Evolutionary conservation across 2,329 filamentous ascomycete genomes (phyloP).

Genomic region (Fusarium stilboides): DNA sequence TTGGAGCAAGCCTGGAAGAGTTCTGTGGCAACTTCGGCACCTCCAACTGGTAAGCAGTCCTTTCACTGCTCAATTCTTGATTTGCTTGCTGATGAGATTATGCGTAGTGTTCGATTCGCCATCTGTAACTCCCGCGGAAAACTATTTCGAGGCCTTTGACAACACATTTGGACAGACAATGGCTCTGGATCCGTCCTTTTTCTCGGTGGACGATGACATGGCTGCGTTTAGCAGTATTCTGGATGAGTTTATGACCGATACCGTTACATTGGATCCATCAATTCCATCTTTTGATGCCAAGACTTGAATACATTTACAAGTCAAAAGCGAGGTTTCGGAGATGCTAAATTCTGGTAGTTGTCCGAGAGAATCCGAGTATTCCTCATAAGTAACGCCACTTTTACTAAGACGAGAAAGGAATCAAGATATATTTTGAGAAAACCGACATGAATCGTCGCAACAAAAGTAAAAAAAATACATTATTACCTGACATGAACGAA

Average conservation of each 20-base stretch:
- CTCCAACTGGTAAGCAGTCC: neutral
- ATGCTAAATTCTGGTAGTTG: neutral
- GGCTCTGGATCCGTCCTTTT: slow-evolving; percentile 29
- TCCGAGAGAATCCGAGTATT: neutral
- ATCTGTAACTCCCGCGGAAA: neutral
- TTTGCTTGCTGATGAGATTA: slow-evolving; percentile 2
- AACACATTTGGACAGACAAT: slow-evolving; percentile 29
- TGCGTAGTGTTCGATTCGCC: neutral
- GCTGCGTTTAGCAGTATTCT: slow-evolving; percentile 16
- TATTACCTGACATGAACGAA: neutral
- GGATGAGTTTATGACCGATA: slow-evolving; percentile 16
- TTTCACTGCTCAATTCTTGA: neutral
- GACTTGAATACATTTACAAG: neutral
- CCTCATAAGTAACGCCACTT: neutral
- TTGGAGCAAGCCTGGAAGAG: slow-evolving; percentile 1
- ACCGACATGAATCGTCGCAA: neutral
- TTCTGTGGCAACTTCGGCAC: neutral
- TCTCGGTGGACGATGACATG: slow-evolving; percentile 15
- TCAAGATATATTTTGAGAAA: neutral
- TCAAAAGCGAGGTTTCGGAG: neutral
- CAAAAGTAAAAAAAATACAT: slow-evolving; percentile 3
- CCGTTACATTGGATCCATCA: slow-evolving; percentile 5
- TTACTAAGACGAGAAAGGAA: neutral
- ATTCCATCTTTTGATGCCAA: neutral
- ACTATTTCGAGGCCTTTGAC: slow-evolving; percentile 15